Percentiles rank a stretch among this genome's conserved stretches.
Evolutionary conservation across 2,329 filamentous ascomycete species (phyloP).

Genomic region (Penicillium sp.): DNA sequence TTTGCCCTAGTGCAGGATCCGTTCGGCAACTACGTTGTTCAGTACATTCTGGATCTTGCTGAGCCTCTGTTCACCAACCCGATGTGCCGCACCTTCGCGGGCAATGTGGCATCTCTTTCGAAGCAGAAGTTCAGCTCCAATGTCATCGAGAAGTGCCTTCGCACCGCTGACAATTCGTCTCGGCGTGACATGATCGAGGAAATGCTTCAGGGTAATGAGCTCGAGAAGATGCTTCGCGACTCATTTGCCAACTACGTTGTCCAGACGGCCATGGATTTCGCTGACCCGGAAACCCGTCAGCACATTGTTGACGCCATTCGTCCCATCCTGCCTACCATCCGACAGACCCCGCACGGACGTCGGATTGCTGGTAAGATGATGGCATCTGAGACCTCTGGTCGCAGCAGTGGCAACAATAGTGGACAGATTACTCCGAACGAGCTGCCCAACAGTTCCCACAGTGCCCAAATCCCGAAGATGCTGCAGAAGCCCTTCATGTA

Average conservation of each 20-base stretch:
- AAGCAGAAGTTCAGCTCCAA: conserved; percentile 99
- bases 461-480: conserved; percentile 35
- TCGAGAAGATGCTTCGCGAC: conserved; percentile 86
- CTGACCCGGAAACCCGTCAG: conserved; percentile 69
- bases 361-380: conserved; percentile 87
- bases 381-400: conserved; percentile 49
- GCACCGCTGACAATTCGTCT: conserved; percentile 72
- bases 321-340: conserved; percentile 78
- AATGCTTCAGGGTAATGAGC: conserved; percentile 69
- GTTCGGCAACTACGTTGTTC: conserved; percentile 97
- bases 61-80: conserved; percentile 86
- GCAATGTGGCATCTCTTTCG: conserved; percentile 69
- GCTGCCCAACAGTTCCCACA: conserved; percentile 33
- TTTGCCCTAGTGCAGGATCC: conserved; percentile 89
- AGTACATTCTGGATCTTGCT: conserved; percentile 95
- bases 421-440: conserved; percentile 43
- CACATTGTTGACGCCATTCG: conserved; percentile 81
- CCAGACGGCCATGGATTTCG: conserved; percentile 88
- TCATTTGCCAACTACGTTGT: conserved; percentile 97
- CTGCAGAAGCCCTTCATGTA: conserved; percentile 28
- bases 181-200: conserved; percentile 83
- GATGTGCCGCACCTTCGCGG: conserved; percentile 75
- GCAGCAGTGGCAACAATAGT: conserved; percentile 39
- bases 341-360: conserved; percentile 88
- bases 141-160: conserved; percentile 93